Evolutionary conservation across 2,329 filamentous ascomycete genomes (phyloP).

Genomic region (Penicillium sp.): DNA sequence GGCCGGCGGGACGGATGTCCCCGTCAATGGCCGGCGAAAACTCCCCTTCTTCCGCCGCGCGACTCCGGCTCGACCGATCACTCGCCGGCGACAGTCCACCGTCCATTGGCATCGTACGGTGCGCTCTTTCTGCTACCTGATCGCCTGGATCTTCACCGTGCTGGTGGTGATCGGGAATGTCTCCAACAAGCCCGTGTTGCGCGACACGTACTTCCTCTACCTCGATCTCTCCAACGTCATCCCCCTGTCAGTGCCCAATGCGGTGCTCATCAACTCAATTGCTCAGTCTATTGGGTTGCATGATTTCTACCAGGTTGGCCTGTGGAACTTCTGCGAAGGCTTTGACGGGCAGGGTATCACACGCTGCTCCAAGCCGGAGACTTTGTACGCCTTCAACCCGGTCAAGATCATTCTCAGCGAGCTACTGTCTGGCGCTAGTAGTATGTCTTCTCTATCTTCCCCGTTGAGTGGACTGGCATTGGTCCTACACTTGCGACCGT

Average conservation of each 20-base stretch:
- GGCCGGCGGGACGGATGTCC: conserved; percentile 13
- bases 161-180: conserved; percentile 78
- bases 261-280: conserved; percentile 77
- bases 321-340: conserved; percentile 92
- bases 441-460: conserved; percentile 42
- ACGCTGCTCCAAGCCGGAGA: conserved; percentile 65
- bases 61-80: conserved; percentile 25
- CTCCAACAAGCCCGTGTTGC: conserved; percentile 59
- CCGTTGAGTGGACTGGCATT: no score
- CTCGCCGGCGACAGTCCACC: conserved; percentile 31
- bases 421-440: conserved; percentile 75
- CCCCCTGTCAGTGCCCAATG: conserved; percentile 67
- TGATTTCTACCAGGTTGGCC: conserved; percentile 88
- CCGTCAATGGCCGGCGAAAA: conserved; percentile 25
- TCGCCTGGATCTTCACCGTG: conserved; percentile 74
- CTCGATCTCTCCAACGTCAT: conserved; percentile 81
- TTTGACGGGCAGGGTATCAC: conserved; percentile 69
- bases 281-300: conserved; percentile 81
- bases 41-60: conserved; percentile 28
- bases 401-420: conserved; percentile 76
- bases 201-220: conserved; percentile 76
- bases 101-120: conserved; percentile 60
- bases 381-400: conserved; percentile 87
- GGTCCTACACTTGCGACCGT: no score
- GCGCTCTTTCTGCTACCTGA: conserved; percentile 67